Conservation (phyloP, 176 grass and related monocot species). For the Rhynchospora breviuscula region DNA sequence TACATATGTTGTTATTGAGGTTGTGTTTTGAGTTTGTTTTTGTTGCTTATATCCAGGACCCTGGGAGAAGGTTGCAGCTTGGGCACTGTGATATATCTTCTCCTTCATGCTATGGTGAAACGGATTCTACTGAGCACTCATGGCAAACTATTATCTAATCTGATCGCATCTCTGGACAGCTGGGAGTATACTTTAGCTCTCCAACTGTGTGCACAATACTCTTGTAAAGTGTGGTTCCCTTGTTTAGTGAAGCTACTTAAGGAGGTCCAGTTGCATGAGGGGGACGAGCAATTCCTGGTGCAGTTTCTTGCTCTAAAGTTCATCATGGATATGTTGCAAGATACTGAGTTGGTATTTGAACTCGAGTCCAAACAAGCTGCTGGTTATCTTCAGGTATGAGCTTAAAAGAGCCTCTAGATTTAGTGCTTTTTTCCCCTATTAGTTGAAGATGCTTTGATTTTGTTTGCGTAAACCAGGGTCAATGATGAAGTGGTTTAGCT, state of each 20-base stretch:
- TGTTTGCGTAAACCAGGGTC: background rate
- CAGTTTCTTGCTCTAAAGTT: conserved; percentile 55
- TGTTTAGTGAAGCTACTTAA: conserved; percentile 71
- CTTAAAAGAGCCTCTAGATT: background rate
- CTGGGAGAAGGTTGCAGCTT: conserved; percentile 56
- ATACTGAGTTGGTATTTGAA: conserved; percentile 74
- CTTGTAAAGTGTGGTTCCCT: conserved; percentile 86
- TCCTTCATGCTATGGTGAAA: conserved; percentile 42
- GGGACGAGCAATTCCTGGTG: conserved; percentile 32
- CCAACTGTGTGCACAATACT: conserved; percentile 52
- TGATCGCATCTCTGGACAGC: conserved; percentile 34
- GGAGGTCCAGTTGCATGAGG: conserved; percentile 45
- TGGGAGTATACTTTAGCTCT: conserved; percentile 79
- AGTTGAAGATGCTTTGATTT: background rate
- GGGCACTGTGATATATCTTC: conserved; percentile 52
- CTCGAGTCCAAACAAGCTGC: conserved; percentile 49
- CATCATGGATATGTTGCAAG: conserved; percentile 64
- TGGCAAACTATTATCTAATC: conserved; percentile 1
- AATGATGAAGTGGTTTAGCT: conserved; percentile 8
- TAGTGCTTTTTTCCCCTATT: background rate
- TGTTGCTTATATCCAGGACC: conserved; percentile 41
- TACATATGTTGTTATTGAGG: background rate
- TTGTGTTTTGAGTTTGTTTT: conserved; percentile 4
- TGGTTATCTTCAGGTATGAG: conserved; percentile 65
- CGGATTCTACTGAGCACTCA: conserved; percentile 27